A percentile compares a stretch with the other conserved stretches of the same genome.
Conservation (phyloP, 179 eudicot genomes). For the Silene coronaria region DNA sequence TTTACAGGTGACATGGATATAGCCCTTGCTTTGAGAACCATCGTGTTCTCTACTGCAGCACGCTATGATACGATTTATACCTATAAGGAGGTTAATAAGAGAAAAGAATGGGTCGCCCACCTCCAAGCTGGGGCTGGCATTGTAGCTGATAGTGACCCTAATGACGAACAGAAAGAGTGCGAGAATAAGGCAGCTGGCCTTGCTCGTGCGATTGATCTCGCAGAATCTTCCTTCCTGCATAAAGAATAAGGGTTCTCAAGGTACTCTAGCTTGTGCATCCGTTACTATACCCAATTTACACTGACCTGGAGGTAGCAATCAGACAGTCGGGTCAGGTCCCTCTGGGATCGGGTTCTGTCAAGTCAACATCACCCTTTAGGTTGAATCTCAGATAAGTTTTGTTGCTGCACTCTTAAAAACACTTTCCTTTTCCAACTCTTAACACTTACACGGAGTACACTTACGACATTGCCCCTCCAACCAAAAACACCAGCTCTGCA, state of each 20-base stretch:
- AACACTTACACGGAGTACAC: neutral
- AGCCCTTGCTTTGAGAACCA: conserved; percentile 48
- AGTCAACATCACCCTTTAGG: neutral
- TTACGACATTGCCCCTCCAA: neutral
- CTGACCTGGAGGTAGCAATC: neutral
- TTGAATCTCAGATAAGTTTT: neutral
- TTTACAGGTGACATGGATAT: conserved; percentile 51
- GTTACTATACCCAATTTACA: neutral
- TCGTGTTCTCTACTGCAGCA: conserved; percentile 38
- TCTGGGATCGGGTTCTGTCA: neutral
- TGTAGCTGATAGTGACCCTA: conserved; percentile 49
- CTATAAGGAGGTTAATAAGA: conserved; percentile 28
- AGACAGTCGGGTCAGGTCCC: neutral
- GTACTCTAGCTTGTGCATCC: neutral
- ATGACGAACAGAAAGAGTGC: conserved; percentile 45
- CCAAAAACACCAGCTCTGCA: neutral
- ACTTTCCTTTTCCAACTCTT: neutral
- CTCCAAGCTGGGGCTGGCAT: conserved; percentile 51
- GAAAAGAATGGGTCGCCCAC: conserved; percentile 50
- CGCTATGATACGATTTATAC: conserved; percentile 47
- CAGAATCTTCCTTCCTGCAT: conserved; percentile 40
- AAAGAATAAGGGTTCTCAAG: conserved; percentile 19
- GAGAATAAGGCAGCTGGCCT: conserved; percentile 54
- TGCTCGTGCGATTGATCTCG: conserved; percentile 51
- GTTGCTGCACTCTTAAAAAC: neutral